A percentile compares a stretch with the other conserved stretches of the same genome.
phyloP scores from a whole-genome alignment of 495 filamentous ascomycete genomes.

The Penicillium tannophilum region DNA sequence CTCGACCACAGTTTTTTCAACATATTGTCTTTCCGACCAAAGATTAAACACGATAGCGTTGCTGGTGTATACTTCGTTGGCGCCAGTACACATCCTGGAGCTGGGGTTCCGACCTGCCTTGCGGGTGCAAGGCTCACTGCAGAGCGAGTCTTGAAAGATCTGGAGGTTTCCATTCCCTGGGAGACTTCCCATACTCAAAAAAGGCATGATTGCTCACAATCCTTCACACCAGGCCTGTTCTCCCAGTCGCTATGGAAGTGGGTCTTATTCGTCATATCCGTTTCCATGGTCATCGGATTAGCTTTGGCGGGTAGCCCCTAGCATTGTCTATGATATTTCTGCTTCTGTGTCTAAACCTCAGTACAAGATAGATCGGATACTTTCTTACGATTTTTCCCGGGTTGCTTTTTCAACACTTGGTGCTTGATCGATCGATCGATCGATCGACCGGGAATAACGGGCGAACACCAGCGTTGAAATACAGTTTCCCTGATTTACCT shows the following conservation, averaged over 20 bases:
- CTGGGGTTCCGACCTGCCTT: constrained; percentile 69
- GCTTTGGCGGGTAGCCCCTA: not conserved
- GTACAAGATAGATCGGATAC: not conserved
- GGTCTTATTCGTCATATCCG: not conserved
- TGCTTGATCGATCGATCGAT: not conserved
- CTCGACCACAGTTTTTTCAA: constrained; percentile 71
- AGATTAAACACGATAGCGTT: constrained; percentile 53
- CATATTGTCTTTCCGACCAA: constrained; percentile 65
- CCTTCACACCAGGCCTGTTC: not conserved
- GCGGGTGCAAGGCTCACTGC: constrained; percentile 63
- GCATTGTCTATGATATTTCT: not conserved
- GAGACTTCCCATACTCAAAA: not conserved
- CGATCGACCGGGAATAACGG: not conserved
- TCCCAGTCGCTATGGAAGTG: not conserved
- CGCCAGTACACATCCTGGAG: constrained; percentile 70
- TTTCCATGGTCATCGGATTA: not conserved
- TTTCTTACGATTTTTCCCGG: not conserved
- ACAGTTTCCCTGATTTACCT: not conserved
- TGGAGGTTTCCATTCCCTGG: not conserved
- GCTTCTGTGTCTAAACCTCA: not conserved
- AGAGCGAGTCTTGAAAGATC: constrained; percentile 30
- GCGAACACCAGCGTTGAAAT: not conserved
- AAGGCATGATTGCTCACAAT: not conserved
- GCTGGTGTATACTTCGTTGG: constrained; percentile 64
- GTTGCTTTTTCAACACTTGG: not conserved